Base-by-base conservation (phyloP, 768 basidiomycete species). In the Macrolepiota dolichaula region DNA sequence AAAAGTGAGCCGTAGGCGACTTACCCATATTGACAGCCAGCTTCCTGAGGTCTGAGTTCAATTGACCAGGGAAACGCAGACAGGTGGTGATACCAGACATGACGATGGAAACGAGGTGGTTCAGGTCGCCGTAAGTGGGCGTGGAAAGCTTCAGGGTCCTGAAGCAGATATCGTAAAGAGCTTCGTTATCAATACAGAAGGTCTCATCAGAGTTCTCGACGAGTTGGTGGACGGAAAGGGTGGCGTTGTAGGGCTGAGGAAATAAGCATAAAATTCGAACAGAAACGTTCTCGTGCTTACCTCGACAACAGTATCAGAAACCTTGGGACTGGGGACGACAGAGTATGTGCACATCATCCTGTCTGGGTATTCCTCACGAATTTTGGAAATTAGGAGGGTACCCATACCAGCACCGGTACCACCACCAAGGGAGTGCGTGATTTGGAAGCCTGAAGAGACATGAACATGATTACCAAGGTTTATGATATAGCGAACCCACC, bases 321-420 rank as follows among this genome's bases (percentile, higher is more conserved):
- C 96, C 75, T 96, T 96, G 59, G 96, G 95, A 76, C 88, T 90
- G 32, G 96, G 96, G 15, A 98, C 93, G 69, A 99, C 96, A 59
- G 97, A 98, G 83, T 96, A 99, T 63, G 97, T 98, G 75, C 93
- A 94, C 96, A 98, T 98, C 96, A 99, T 99, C 59, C 97, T 84
- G 77, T 99, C 97, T 66, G 96, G 97, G 78, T 93, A 99, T 74
- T 99, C 96, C 76, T 98, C 96, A 66, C 96, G 87, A 74, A 99
- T 97, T 81, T 99, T 99, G 67, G 96, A 98, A 74, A 99, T 97
- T 66, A 99, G 79, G 57, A 99, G 90, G 50, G 97, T 98, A 76
- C 97, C 97, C 96, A 99, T 98, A 79, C 97, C 97, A 67, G 97
- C 94, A 80, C 97, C 97, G 68, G 97, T 99, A 77, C 96, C 97